Evolutionary conservation across 2,329 filamentous ascomycete species (phyloP), one percentile per base, ranked within the genome.

Genomic region (Pyricularia grisea): DNA sequence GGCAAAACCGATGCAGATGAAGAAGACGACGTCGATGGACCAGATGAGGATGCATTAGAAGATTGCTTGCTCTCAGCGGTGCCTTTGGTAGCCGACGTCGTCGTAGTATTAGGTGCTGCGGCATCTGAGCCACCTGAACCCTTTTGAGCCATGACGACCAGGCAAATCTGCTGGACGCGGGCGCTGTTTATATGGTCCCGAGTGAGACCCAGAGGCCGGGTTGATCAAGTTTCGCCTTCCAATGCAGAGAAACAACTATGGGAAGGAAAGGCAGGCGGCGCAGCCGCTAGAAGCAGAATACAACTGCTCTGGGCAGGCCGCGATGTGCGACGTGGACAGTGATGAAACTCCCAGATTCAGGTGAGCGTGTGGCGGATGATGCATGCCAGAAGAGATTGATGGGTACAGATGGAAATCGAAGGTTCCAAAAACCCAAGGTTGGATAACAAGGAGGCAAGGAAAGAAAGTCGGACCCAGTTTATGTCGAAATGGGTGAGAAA

Each of bases 141-240:
- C 71, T 81, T 73, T 79, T 79, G 72, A 81, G 74, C 72, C 75
- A 76, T 78, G 72, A 71, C 70, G 23, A 61, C 72, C 68, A 31
- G 31, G 67, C 55, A 30, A 30, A 64, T 42, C 20, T 60, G 20
- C 67, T 60, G 67, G 25, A 31, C 67, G 55, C 25, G 36, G 36
- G 36, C 65, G 65, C 12, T 50, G 65, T 50, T 36, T 33, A 27
- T 67, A 36, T 55, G 65, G 58, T 61, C 58, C 23, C 58, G 17
- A 60, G 58, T 61, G 58, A 61, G n/a, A 27, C 58, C 58, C 58
- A 61, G 58, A 61, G 58, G 58, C 58, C 58, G 58, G 58, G 58
- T 23, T 12, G 58, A 61, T 61, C n/a, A 61, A 61, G 12, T 25
- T 23, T 25, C n/a, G 58, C 58, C 58, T 61, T 27, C 58, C 11